Conservation (phyloP, 2,329 filamentous ascomycete genomes). For the Bipolaris victoriae region DNA sequence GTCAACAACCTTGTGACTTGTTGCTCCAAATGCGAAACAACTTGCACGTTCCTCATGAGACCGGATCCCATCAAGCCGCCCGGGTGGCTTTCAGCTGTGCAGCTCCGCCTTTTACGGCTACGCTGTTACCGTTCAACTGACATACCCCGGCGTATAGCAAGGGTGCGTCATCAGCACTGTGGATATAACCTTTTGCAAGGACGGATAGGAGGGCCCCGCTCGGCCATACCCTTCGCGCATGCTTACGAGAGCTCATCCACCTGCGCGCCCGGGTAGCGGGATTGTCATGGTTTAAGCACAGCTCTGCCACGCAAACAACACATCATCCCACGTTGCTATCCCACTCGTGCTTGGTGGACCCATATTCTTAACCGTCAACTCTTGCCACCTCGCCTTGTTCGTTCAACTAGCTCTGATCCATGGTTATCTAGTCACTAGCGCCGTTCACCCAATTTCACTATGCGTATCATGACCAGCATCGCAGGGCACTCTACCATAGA, state of each 20-base stretch:
- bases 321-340: neutral
- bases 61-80: neutral
- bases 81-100: constrained; percentile 5
- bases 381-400: neutral
- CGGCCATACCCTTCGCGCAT: constrained; percentile 10
- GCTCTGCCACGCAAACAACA: neutral
- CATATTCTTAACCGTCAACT: neutral
- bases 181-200: constrained; percentile 5
- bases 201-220: constrained; percentile 11
- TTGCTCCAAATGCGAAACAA: neutral
- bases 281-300: constrained; percentile 7
- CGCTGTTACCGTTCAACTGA: constrained; percentile 3
- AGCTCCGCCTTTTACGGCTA: constrained; percentile 9
- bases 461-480: constrained; percentile 26
- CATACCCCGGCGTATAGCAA: constrained; percentile 8
- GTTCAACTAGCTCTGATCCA: neutral
- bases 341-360: neutral
- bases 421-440: neutral
- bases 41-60: neutral
- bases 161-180: constrained; percentile 14
- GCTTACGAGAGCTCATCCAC: constrained; percentile 8
- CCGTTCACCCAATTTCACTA: neutral
- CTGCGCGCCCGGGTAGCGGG: constrained; percentile 11
- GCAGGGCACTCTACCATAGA: constrained; percentile 34
- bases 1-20: neutral